Evolutionary conservation across 805 yeast species (phyloP).

Genomic region (Torulaspora indica): DNA sequence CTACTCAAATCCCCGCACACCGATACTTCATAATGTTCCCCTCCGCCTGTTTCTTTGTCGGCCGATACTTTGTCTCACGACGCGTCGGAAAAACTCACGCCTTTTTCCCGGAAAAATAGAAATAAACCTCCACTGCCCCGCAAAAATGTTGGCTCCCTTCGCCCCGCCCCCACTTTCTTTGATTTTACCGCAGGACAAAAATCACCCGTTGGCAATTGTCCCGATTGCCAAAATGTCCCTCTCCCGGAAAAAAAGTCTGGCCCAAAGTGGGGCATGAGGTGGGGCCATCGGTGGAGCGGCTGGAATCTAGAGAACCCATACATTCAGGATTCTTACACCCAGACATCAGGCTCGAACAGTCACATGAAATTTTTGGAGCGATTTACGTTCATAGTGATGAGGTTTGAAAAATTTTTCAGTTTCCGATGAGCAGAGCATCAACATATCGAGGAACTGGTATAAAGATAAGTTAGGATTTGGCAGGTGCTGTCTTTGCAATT

Average conservation of each 20-base stretch:
- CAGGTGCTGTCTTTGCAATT: no score
- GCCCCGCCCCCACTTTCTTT: background rate
- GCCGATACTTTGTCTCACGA: background rate
- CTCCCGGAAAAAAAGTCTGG: background rate
- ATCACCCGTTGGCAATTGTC: background rate
- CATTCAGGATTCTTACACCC: background rate
- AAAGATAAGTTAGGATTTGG: background rate
- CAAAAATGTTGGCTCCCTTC: background rate
- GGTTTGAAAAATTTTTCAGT: slow-evolving; percentile 5
- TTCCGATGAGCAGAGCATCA: slow-evolving; percentile 1
- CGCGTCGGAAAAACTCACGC: slow-evolving; percentile 2
- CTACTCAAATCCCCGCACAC: background rate
- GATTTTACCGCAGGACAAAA: background rate
- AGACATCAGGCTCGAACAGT: background rate
- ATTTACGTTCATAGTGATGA: background rate
- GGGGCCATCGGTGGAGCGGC: no score
- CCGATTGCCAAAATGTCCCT: background rate
- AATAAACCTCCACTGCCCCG: background rate
- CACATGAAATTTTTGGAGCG: background rate
- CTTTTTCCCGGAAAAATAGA: background rate
- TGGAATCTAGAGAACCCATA: no score
- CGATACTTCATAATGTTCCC: background rate
- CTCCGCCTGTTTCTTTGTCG: background rate
- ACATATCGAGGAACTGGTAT: background rate
- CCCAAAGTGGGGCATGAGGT: background rate